phyloP scores from a whole-genome alignment of 345 rosid species.

The Excoecaria agallocha region DNA sequence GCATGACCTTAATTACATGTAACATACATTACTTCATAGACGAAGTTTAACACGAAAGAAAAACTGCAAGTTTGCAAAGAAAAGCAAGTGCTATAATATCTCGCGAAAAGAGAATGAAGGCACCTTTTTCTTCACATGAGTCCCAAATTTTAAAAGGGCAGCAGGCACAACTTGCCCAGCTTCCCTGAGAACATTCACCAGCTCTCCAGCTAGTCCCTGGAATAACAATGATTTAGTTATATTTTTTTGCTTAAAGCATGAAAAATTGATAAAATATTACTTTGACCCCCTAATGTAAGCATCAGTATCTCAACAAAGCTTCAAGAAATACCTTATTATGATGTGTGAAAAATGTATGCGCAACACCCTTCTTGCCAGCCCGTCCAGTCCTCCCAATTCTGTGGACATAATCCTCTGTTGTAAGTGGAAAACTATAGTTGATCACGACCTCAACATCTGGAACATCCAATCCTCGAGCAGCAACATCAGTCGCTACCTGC shows the following conservation, averaged over 20 bases:
- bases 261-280: background rate
- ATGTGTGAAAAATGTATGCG: slow-evolving; percentile 89
- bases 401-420: slow-evolving; percentile 93
- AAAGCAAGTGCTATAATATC: background rate
- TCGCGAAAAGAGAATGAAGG: background rate
- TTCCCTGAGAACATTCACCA: slow-evolving; percentile 87
- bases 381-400: slow-evolving; percentile 96
- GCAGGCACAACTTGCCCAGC: slow-evolving; percentile 85
- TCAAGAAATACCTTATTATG: slow-evolving; percentile 62
- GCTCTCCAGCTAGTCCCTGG: slow-evolving; percentile 92
- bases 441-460: slow-evolving; percentile 96
- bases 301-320: background rate
- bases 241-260: background rate
- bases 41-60: background rate
- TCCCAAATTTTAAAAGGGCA: slow-evolving; percentile 81
- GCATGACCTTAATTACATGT: too few species aligned
- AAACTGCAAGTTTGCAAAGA: background rate
- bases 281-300: background rate
- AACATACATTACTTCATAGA: too few species aligned
- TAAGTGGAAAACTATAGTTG: slow-evolving; percentile 89
- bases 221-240: slow-evolving; percentile 3
- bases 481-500: slow-evolving; percentile 96
- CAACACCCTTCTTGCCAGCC: slow-evolving; percentile 96
- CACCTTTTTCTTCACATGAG: slow-evolving; percentile 96
- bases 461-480: slow-evolving; percentile 93